phyloP scores from a whole-genome alignment of 2,329 filamentous ascomycete species.

The Verticillium tricorpus region DNA sequence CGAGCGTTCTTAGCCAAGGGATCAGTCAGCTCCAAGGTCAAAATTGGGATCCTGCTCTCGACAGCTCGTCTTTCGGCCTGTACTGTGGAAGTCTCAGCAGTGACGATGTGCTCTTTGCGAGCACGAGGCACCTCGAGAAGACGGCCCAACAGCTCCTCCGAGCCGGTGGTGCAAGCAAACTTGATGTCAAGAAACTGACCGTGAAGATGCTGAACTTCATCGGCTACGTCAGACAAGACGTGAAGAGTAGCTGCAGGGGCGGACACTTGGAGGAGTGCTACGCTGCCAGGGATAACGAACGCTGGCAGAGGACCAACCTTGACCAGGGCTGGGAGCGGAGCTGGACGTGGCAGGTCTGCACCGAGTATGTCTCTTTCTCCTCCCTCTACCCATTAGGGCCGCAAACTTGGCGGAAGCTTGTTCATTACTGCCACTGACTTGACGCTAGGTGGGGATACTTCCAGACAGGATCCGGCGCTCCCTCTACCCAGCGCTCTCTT shows the following conservation, averaged over 20 bases:
- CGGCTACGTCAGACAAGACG: conserved; percentile 32
- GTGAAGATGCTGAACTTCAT: conserved; percentile 48
- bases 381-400: not conserved
- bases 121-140: conserved; percentile 27
- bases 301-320: conserved; percentile 13
- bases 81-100: conserved; percentile 46
- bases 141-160: conserved; percentile 34
- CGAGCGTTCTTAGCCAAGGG: conserved; percentile 31
- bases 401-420: not conserved
- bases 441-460: conserved; percentile 70
- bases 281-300: conserved; percentile 16
- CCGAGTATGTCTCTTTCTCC: conserved; percentile 25
- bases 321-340: conserved; percentile 24
- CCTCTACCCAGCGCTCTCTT: conserved; percentile 58
- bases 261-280: conserved; percentile 24
- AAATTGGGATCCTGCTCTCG: conserved; percentile 49
- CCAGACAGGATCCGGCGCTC: conserved; percentile 66
- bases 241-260: conserved; percentile 17
- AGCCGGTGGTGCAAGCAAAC: conserved; percentile 31
- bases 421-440: conserved; percentile 6
- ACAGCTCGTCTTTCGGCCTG: conserved; percentile 33
- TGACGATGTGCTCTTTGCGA: conserved; percentile 33
- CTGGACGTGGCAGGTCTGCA: conserved; percentile 53
- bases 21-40: conserved; percentile 40
- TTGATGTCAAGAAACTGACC: conserved; percentile 30